Evolutionary conservation across 164 flowering plant genomes (phyloP), one percentile per base, ranked within the genome.

Genomic region (Macadamia tetraphylla): DNA sequence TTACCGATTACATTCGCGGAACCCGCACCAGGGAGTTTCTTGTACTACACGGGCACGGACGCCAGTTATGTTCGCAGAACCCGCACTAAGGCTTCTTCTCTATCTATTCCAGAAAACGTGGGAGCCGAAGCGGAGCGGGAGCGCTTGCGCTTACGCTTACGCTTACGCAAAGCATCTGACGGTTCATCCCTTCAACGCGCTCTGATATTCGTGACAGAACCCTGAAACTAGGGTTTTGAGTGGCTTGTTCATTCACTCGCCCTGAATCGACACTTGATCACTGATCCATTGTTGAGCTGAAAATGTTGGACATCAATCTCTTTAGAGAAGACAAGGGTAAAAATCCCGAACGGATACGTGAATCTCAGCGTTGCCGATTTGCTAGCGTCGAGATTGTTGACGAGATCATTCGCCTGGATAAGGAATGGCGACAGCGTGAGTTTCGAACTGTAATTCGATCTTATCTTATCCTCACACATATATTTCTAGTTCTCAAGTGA

Each of bases 301-400:
- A 69, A 70, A 94, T 94, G 99, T 70, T 94, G 84, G 97, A 94
- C 83, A 84, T 92, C 51, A 92, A 88, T 70, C 75, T 94, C 6
- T 89, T 94, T 77, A 79, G 98, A 67, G 92, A 82, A 77, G 98
- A 92, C 70, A 94, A 86, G 75, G 98, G 94, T 4, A 29, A 74
- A 63, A 81, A 90, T 67, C 97, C 98, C 0, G 97, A 94, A 42
- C 64, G 78, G 67, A 83, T 94, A 55, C 85, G 97, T 9, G 97
- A 90, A 65, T 94, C 98, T 0, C 95, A 86, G 75, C 89, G 95
- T 10, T 91, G 97, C 2, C 85, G 98, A 23, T 94, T 79, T 67
- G 88, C 88, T 40, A 72, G 68, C 44, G 90, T 85, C 58, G 87
- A 79, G 6, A 11, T 89, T 31, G 92, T 94, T 65, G 96, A 94